Conservation (phyloP, 2,329 filamentous ascomycete genomes). For the Rasamsonia emersonii region DNA sequence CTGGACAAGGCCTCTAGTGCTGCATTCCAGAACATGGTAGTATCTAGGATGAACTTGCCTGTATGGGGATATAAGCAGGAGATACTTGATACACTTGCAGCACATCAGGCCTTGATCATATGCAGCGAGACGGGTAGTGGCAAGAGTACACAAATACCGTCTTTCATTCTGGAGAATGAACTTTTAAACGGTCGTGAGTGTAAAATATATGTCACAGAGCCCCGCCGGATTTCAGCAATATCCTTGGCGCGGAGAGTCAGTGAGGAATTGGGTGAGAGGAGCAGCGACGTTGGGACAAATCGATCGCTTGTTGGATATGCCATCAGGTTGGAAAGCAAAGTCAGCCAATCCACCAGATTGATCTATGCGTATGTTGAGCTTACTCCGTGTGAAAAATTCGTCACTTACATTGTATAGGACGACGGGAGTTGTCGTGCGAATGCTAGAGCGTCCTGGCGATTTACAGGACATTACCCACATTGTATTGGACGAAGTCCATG, state of each 20-base stretch:
- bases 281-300: slow-evolving; percentile 69
- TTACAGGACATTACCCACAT: slow-evolving; percentile 86
- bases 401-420: slow-evolving; percentile 28
- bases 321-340: slow-evolving; percentile 84
- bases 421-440: slow-evolving; percentile 88
- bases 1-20: slow-evolving; percentile 39
- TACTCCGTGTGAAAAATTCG: not conserved
- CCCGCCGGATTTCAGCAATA: slow-evolving; percentile 89
- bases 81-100: slow-evolving; percentile 67
- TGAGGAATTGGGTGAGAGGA: slow-evolving; percentile 83
- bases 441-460: slow-evolving; percentile 84
- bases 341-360: slow-evolving; percentile 69
- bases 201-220: slow-evolving; percentile 93
- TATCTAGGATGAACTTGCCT: slow-evolving; percentile 68
- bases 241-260: slow-evolving; percentile 88
- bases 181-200: slow-evolving; percentile 70
- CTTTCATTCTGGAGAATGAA: slow-evolving; percentile 85
- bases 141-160: slow-evolving; percentile 95
- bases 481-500: slow-evolving; percentile 95
- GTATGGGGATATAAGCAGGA: slow-evolving; percentile 79
- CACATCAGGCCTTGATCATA: slow-evolving; percentile 80
- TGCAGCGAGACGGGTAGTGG: slow-evolving; percentile 96
- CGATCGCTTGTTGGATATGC: slow-evolving; percentile 89
- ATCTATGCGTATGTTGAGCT: slow-evolving; percentile 64
- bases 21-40: slow-evolving; percentile 70